Evolutionary conservation across 306 rosid species (phyloP).

Genomic region (Inga leiocalycina): DNA sequence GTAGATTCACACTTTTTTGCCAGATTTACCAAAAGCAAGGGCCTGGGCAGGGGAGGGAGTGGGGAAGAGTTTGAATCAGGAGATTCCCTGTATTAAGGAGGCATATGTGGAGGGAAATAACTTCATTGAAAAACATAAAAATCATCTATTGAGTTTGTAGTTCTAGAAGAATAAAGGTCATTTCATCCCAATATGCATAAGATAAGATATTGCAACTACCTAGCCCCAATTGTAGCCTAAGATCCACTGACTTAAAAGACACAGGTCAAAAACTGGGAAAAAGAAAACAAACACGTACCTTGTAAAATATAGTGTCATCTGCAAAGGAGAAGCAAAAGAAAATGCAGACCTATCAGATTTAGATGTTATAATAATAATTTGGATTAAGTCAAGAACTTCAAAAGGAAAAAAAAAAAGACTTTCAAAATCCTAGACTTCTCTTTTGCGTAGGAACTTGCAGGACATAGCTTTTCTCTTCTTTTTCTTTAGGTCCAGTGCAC

Average conservation of each 20-base stretch:
- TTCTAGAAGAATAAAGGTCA: conserved; percentile 1
- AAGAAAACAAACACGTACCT: conserved; percentile 50
- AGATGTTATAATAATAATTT: conserved; percentile 12
- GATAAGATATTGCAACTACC: not conserved
- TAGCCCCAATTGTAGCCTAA: not conserved
- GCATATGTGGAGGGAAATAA: not conserved
- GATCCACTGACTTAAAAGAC: conserved; percentile 2
- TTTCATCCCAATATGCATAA: not conserved
- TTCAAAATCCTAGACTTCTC: conserved; percentile 8
- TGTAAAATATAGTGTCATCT: conserved; percentile 71
- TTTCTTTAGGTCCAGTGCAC: not conserved
- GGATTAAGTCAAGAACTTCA: conserved; percentile 11
- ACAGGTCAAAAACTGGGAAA: not conserved
- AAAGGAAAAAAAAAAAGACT: conserved; percentile 26
- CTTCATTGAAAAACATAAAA: conserved; percentile 3
- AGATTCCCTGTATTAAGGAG: not conserved
- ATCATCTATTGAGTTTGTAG: conserved; percentile 13
- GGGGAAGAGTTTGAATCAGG: not conserved
- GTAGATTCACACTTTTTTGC: not conserved
- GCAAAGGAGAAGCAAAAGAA: conserved; percentile 41
- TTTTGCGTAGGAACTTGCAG: conserved; percentile 19
- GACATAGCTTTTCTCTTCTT: not conserved
- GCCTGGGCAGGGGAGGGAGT: not conserved
- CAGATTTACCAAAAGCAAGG: not conserved
- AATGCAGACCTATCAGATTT: conserved; percentile 38